phyloP scores from a whole-genome alignment of 192 early-diverging fungal genomes.

The Gaertneriomyces semiglobifer region DNA sequence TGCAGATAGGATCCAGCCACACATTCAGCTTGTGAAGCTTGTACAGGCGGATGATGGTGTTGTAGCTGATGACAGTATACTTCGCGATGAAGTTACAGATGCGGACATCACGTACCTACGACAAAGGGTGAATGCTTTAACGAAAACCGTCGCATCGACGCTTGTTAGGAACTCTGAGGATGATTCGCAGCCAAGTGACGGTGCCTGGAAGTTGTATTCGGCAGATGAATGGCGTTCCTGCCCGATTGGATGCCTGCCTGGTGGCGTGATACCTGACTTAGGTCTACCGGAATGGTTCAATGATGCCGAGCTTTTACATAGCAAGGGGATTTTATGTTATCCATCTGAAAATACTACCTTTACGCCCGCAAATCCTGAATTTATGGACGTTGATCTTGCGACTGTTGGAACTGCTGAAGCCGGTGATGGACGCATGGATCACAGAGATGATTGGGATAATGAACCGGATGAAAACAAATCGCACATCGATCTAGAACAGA shows the following conservation, averaged over 20 bases:
- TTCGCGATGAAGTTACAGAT: neutral
- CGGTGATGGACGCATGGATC: no score
- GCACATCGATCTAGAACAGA: no score
- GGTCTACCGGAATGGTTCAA: constrained; percentile 28
- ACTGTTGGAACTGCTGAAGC: no score
- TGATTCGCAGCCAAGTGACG: neutral
- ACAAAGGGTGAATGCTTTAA: neutral
- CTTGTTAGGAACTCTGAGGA: no score
- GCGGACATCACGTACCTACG: neutral
- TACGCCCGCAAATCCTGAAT: no score
- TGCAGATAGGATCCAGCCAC: no score
- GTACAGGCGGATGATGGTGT: neutral
- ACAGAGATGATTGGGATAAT: no score
- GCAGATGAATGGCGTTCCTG: constrained; percentile 17
- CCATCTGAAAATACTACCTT: no score
- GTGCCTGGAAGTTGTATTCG: constrained; percentile 5
- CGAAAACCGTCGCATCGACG: no score
- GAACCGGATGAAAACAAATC: no score
- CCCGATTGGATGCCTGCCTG: constrained; percentile 32
- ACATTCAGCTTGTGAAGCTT: neutral
- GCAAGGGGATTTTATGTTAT: no score
- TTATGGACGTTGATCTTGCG: no score
- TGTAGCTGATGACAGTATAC: neutral
- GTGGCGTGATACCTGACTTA: constrained; percentile 21
- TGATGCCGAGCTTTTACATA: neutral